Evolutionary conservation across 148 eudicot genomes (phyloP), one percentile per base, ranked within the genome.

Genomic region (Persicaria maculosa): DNA sequence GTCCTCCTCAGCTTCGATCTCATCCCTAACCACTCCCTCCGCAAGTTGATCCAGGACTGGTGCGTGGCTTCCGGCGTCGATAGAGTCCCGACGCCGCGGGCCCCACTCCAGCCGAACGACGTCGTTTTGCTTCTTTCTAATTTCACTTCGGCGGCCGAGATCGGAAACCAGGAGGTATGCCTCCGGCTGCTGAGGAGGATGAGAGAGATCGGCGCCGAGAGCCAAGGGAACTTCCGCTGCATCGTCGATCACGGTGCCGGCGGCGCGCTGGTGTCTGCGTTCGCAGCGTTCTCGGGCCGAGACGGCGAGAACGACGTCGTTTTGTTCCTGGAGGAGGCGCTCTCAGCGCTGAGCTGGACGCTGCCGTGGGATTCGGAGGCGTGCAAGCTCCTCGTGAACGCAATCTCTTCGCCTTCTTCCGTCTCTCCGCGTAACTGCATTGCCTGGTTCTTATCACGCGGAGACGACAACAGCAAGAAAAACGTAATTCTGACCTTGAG

Each of bases 1-100:
- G 46, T 40, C 31, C 69, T 19, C 53, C 48, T n/a, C 31, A 59
- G n/a, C 44, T 62, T 74, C 70, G 69, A 44, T 36, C 19, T 61
- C 53, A 74, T 61, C 36, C 76, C 76, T 1, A 74, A 74, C 64
- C 76, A 74, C 69, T 20, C 76, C 4, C 76, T 74, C 17, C 68
- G 69, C 7, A 44, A 46, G 11, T 46, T 61, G 76, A 74, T 74
- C n/a, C 76, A 74, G 7, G 76, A 59, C 16, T 74, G 76, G 76
- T 74, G 69, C 54, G 54, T 43, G n/a, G 53, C 8, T 22, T 46
- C 16, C 19, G 76, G 76, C 50, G 19, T 74, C 54, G 76, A 74
- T 9, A 44, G 76, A 20, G 16, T 74, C 44, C 68, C 76, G 4
- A 74, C 76, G 7, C 76, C 76, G 8, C 47, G 48, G 31, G 25